Conservation (phyloP, 2,329 filamentous ascomycete genomes). For the Ceratocystis huliohia region DNA sequence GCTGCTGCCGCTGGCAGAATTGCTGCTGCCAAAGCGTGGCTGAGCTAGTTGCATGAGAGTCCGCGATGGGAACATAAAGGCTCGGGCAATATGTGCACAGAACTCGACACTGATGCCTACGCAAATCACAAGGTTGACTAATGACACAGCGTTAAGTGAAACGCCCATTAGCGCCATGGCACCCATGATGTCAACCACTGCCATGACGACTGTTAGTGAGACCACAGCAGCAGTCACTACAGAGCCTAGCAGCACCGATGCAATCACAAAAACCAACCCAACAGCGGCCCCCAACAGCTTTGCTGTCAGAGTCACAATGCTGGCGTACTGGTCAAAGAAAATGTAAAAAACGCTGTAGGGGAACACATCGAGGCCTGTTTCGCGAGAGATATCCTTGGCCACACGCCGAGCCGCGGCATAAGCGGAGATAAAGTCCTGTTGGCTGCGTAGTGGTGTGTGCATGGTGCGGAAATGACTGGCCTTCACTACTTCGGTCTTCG, state of each 20-base stretch:
- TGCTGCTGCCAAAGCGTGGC: constrained; percentile 32
- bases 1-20: constrained; percentile 57
- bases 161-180: constrained; percentile 84
- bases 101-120: constrained; percentile 96
- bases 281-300: constrained; percentile 72
- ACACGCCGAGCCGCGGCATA: constrained; percentile 86
- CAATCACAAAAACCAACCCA: constrained; percentile 71
- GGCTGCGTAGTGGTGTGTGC: constrained; percentile 75
- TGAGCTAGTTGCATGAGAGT: constrained; percentile 54
- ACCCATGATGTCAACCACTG: constrained; percentile 82
- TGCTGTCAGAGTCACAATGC: constrained; percentile 67
- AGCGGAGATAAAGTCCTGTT: constrained; percentile 83
- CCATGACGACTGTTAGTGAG: constrained; percentile 82
- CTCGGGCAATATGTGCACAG: constrained; percentile 89
- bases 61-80: constrained; percentile 84
- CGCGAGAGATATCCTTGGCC: constrained; percentile 56
- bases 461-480: constrained; percentile 87
- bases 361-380: constrained; percentile 73
- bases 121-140: constrained; percentile 94
- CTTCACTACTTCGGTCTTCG: constrained; percentile 51
- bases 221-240: constrained; percentile 69
- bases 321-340: constrained; percentile 94
- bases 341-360: constrained; percentile 97
- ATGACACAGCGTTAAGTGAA: constrained; percentile 83
- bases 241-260: constrained; percentile 71